These are phyloP conservation scores for Backusella mclennaniae DNA, from an alignment of 192 early-diverging fungal species.

Conservation along the genomic window DNA sequence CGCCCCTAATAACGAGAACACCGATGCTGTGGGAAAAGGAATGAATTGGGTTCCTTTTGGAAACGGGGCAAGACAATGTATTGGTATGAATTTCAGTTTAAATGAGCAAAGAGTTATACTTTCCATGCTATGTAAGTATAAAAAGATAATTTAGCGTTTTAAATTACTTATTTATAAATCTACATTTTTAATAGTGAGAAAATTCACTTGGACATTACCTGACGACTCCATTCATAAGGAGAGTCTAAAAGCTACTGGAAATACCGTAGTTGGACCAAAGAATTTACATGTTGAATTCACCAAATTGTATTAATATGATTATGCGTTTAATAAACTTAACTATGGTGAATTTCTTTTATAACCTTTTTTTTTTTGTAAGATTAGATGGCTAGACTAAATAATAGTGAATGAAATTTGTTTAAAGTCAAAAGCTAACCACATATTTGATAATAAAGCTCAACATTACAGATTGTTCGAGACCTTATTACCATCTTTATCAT, in stretches of 20 bases:
- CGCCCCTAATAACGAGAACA: conserved; percentile 3
- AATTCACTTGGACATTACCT: conserved; percentile 20
- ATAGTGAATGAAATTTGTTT: too few species aligned
- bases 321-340: too few species aligned
- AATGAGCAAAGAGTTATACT: conserved; percentile 56
- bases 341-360: too few species aligned
- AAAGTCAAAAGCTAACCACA: too few species aligned
- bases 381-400: too few species aligned
- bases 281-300: background rate
- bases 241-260: background rate
- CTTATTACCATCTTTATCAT: too few species aligned
- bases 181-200: conserved; percentile 14
- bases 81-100: conserved; percentile 65
- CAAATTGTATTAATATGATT: background rate
- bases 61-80: conserved; percentile 55
- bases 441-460: too few species aligned
- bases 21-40: background rate
- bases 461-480: too few species aligned
- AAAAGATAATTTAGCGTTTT: background rate
- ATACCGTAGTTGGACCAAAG: background rate
- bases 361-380: too few species aligned
- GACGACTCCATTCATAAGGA: conserved; percentile 14
- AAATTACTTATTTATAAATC: background rate
- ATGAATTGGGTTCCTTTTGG: conserved; percentile 55
- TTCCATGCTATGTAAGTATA: conserved; percentile 41